A percentile compares a stretch with the other conserved stretches of the same genome.
phyloP scores from a whole-genome alignment of 139 green algal species.

The Micromonas pusilla region DNA sequence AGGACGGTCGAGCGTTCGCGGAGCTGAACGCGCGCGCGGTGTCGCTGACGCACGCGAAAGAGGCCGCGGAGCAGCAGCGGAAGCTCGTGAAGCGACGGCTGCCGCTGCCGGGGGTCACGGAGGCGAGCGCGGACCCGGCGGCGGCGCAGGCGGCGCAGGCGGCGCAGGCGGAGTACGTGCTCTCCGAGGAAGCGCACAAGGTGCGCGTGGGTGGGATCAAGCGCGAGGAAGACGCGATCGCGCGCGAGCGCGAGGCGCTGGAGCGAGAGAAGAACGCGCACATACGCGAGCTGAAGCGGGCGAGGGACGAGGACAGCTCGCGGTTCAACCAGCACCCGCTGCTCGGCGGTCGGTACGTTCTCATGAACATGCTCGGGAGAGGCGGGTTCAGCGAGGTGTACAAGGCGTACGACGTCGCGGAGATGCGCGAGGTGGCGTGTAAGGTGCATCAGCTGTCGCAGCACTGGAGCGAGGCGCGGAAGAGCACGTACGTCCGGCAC shows the following conservation, averaged over 20 bases:
- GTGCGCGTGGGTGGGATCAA: slow-evolving; percentile 57
- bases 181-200: slow-evolving; percentile 38
- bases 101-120: slow-evolving; percentile 32
- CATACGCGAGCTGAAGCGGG: slow-evolving; percentile 63
- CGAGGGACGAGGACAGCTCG: slow-evolving; percentile 66
- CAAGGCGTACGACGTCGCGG: slow-evolving; percentile 42
- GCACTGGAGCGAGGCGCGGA: slow-evolving; percentile 67
- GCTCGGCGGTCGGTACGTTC: slow-evolving; percentile 68
- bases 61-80: slow-evolving; percentile 57
- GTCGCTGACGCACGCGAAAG: slow-evolving; percentile 43
- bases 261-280: slow-evolving; percentile 61
- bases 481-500: slow-evolving; percentile 82
- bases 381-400: slow-evolving; percentile 92
- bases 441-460: slow-evolving; percentile 82
- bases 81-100: slow-evolving; percentile 52
- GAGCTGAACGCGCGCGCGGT: slow-evolving; percentile 42
- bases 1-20: slow-evolving; percentile 65
- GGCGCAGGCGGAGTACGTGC: not conserved
- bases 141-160: not conserved
- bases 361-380: slow-evolving; percentile 79
- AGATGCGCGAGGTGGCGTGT: slow-evolving; percentile 57
- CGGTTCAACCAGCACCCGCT: slow-evolving; percentile 56
- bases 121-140: not conserved
- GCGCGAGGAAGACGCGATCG: slow-evolving; percentile 67
- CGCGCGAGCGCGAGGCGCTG: slow-evolving; percentile 60